phyloP scores from a whole-genome alignment of 2,329 filamentous ascomycete species.

The Tolypocladium guangdongense region DNA sequence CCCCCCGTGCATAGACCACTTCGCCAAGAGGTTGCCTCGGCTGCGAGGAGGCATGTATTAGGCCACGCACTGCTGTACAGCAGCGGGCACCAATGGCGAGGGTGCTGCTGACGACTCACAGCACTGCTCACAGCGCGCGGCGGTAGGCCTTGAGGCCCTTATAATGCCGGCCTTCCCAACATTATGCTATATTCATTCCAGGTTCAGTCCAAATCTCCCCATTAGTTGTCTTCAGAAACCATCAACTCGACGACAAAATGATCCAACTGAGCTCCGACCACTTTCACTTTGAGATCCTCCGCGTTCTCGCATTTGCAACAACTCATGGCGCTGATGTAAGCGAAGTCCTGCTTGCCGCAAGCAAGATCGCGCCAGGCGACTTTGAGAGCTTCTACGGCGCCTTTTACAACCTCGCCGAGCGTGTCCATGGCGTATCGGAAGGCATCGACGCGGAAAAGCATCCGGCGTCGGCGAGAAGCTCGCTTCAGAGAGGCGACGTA shows the following conservation, averaged over 20 bases:
- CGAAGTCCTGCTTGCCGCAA: conserved; percentile 19
- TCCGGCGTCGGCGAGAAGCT: conserved; percentile 13
- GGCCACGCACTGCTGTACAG: too few relatives aligned
- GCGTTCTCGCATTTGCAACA: conserved; percentile 6
- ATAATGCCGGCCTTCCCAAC: too few relatives aligned
- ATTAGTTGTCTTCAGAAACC: too few relatives aligned
- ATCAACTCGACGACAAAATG: conserved; percentile 2
- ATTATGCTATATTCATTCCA: too few relatives aligned
- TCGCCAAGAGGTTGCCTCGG: too few relatives aligned
- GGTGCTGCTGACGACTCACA: too few relatives aligned
- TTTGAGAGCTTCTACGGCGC: conserved; percentile 12
- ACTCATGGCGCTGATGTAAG: conserved; percentile 12
- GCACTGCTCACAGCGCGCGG: too few relatives aligned
- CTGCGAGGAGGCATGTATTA: too few relatives aligned
- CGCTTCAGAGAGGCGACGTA: conserved; percentile 29
- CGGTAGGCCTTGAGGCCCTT: too few relatives aligned
- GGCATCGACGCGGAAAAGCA: conserved; percentile 9
- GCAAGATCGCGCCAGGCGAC: conserved; percentile 12
- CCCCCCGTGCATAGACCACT: too few relatives aligned
- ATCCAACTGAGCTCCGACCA: conserved; percentile 9
- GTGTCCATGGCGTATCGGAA: conserved; percentile 9
- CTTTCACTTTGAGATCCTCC: conserved; percentile 14
- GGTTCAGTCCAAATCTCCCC: too few relatives aligned
- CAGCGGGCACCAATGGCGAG: too few relatives aligned
- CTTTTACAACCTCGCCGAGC: conserved; percentile 12